Evolutionary conservation across 805 yeast genomes (phyloP), one percentile per base, ranked within the genome.

Genomic region (Blastobotrys parvus): DNA sequence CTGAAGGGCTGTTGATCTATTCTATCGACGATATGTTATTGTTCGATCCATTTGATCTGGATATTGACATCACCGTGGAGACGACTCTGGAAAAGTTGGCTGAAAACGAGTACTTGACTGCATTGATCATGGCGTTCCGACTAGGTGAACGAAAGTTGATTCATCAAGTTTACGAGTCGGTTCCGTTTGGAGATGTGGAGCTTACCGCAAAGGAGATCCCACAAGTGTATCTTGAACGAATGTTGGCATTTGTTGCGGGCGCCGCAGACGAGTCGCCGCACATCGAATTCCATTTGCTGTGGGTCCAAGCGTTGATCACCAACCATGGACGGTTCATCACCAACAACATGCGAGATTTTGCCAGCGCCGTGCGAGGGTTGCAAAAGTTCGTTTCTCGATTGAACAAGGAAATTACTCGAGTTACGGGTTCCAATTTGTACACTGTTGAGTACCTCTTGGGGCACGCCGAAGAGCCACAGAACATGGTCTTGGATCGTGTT

Each of bases 41-140:
- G 22, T 92, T 92, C 59, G 98, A 92, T 68, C 98, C 98, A 27
- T 86, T 86, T 59, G 97, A 92, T 61, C 71, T 92, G 58, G 97
- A 90, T 59, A 69, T 88, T 38, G 97, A 92, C 54, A 78, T 90
- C 22, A 92, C 98, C 0, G 94, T 95, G 1, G 83, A 77, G 37
- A 67, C 83, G 3, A 81, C 88, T 0, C 45, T 77, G 27, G 81
- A 77, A 43, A 73, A 78, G 4, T 65, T 89, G 34, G 51, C 65
- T 5, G 81, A 78, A 39, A 70, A 70, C 42, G 81, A 78, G 42
- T 86, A 78, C 60, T 66, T 89, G 53, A 75, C 76, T 33, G 90
- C 97, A 0, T 63, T 90, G 45, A 84, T 89, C 11, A 88, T 92
- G 97, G 77, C 97, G 0, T 88, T 92, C 72, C 73, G 98, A 61